Conservation (phyloP, 1,284 basidiomycete genomes). For the Marasmius oreades region DNA sequence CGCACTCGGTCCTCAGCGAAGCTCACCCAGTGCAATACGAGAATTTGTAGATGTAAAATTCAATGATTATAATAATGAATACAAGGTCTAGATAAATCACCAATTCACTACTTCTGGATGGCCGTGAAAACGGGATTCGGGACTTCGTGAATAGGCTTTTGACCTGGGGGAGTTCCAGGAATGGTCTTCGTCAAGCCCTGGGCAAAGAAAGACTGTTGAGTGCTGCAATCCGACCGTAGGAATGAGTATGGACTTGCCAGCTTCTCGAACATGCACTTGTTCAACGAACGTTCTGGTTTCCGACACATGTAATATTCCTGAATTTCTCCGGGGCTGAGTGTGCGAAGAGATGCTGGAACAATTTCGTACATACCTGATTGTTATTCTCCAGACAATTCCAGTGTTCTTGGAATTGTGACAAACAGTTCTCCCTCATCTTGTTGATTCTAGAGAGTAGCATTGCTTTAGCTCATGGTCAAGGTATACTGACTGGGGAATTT, state of each 20-base stretch:
- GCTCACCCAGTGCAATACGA: no score
- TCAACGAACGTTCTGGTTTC: slow-evolving; percentile 86
- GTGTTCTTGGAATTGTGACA: slow-evolving; percentile 87
- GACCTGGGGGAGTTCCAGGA: slow-evolving; percentile 84
- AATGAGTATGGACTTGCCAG: slow-evolving; percentile 53
- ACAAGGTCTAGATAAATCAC: not conserved
- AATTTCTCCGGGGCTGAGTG: not conserved
- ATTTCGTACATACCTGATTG: slow-evolving; percentile 72
- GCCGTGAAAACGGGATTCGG: slow-evolving; percentile 73
- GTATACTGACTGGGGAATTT: not conserved
- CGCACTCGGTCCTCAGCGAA: no score
- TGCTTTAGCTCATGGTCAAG: not conserved
- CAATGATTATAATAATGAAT: not conserved
- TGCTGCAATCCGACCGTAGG: not conserved
- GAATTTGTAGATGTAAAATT: not conserved
- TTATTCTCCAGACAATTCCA: slow-evolving; percentile 95
- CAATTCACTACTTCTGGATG: slow-evolving; percentile 12
- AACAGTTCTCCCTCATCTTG: slow-evolving; percentile 92
- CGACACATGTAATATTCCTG: slow-evolving; percentile 93
- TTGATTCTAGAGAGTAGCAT: slow-evolving; percentile 58
- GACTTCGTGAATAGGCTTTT: slow-evolving; percentile 89
- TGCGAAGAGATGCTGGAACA: not conserved
- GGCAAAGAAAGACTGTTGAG: slow-evolving; percentile 3
- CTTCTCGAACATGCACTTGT: slow-evolving; percentile 97
- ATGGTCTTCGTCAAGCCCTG: slow-evolving; percentile 92